Evolutionary conservation across 805 yeast species (phyloP).

Genomic region (Candida pini): DNA sequence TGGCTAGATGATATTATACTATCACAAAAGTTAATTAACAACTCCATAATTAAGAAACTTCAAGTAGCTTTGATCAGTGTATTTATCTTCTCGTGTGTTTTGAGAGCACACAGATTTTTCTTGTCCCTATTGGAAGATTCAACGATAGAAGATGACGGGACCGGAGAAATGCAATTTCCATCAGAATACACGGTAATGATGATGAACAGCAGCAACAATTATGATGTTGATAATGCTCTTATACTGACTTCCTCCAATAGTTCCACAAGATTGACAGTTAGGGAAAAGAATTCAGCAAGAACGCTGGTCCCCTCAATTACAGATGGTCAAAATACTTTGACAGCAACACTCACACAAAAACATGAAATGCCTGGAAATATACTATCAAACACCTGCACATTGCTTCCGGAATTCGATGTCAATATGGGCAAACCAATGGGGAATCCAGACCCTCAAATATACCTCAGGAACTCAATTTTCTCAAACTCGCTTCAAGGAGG

Average conservation of each 20-base stretch:
- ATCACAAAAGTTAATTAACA: not conserved
- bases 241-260: no score
- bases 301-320: conserved; percentile 16
- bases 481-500: no score
- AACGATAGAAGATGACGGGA: no score
- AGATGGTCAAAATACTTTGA: conserved; percentile 2
- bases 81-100: conserved; percentile 6
- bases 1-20: conserved; percentile 9
- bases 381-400: conserved; percentile 1
- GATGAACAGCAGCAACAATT: no score
- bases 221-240: no score
- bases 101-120: not conserved
- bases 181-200: no score
- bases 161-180: no score
- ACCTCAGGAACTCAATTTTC: not conserved
- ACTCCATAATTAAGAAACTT: not conserved
- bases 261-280: conserved; percentile 7
- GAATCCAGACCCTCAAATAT: not conserved
- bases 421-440: not conserved
- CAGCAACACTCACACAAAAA: conserved; percentile 2
- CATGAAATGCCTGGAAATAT: not conserved
- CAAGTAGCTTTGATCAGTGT: conserved; percentile 3
- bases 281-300: conserved; percentile 13
- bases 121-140: no score
- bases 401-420: conserved; percentile 3